These are phyloP conservation scores for Naematelia aurantialba DNA, from an alignment of 768 basidiomycete genomes.

Conservation along the genomic window DNA sequence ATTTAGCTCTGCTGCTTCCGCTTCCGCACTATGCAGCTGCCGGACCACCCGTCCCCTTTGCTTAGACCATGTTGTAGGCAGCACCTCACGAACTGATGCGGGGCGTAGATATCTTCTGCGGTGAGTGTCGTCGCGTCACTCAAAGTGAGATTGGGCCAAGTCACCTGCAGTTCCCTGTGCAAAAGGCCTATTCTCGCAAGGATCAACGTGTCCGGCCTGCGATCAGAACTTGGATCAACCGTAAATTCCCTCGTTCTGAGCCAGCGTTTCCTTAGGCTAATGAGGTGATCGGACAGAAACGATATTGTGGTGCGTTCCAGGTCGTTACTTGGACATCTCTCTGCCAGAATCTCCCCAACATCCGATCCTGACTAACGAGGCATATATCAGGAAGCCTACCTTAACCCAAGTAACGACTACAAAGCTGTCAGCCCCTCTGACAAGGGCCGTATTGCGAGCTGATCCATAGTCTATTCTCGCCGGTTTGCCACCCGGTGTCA, in stretches of 20 bases:
- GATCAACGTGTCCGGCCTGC: slow-evolving; percentile 9
- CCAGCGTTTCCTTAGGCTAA: too few relatives aligned
- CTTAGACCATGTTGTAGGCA: not conserved
- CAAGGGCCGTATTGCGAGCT: not conserved
- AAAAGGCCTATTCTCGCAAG: slow-evolving; percentile 5
- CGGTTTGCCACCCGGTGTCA: slow-evolving; percentile 27
- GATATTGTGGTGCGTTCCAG: slow-evolving; percentile 31
- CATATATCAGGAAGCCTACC: not conserved
- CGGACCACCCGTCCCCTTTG: not conserved
- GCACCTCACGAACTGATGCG: not conserved
- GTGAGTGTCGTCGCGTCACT: slow-evolving; percentile 17
- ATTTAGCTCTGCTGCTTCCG: not conserved
- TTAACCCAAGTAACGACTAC: slow-evolving; percentile 31
- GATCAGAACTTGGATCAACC: slow-evolving; percentile 20
- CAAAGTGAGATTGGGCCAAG: not conserved
- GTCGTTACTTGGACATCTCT: not conserved
- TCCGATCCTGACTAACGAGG: not conserved
- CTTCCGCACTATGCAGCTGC: not conserved
- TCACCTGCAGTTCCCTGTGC: slow-evolving; percentile 5
- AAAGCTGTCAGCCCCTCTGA: slow-evolving; percentile 19
- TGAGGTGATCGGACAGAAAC: slow-evolving; percentile 14
- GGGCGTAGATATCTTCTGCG: slow-evolving; percentile 32
- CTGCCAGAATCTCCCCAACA: not conserved
- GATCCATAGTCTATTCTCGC: slow-evolving; percentile 36
- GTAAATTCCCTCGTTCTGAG: slow-evolving; percentile 5